phyloP scores from a whole-genome alignment of 2,329 filamentous ascomycete genomes.

The Xylaria sp. region DNA sequence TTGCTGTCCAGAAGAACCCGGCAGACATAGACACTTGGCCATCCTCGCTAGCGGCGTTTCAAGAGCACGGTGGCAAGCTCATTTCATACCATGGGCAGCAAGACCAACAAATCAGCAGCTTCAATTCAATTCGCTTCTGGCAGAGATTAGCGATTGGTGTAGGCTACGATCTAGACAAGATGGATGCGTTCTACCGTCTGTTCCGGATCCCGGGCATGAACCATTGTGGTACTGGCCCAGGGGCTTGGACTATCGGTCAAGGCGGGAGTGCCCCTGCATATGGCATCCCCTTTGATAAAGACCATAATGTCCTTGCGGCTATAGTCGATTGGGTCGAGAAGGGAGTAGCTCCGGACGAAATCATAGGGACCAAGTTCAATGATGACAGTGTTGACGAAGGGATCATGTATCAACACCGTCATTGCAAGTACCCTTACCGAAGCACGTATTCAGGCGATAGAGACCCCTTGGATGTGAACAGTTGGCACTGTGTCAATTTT shows the following conservation, averaged over 20 bases:
- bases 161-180: slow-evolving; percentile 36
- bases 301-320: slow-evolving; percentile 58
- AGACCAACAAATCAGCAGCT: slow-evolving; percentile 57
- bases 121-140: slow-evolving; percentile 59
- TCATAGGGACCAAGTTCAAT: slow-evolving; percentile 51
- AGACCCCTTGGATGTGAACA: slow-evolving; percentile 43
- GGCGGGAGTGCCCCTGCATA: slow-evolving; percentile 34
- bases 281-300: slow-evolving; percentile 46
- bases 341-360: slow-evolving; percentile 53
- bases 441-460: slow-evolving; percentile 48
- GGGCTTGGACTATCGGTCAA: slow-evolving; percentile 53
- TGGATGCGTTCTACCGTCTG: slow-evolving; percentile 54
- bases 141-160: slow-evolving; percentile 56
- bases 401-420: slow-evolving; percentile 48
- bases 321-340: slow-evolving; percentile 61
- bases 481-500: slow-evolving; percentile 46
- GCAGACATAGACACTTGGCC: slow-evolving; percentile 44
- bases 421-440: slow-evolving; percentile 51
- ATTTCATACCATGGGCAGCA: slow-evolving; percentile 51
- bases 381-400: slow-evolving; percentile 41
- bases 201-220: slow-evolving; percentile 60
- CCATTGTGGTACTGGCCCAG: slow-evolving; percentile 58
- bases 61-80: slow-evolving; percentile 54
- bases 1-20: slow-evolving; percentile 37
- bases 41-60: slow-evolving; percentile 52